Evolutionary conservation across 345 rosid species (phyloP).

Genomic region (Durio zibethinus): DNA sequence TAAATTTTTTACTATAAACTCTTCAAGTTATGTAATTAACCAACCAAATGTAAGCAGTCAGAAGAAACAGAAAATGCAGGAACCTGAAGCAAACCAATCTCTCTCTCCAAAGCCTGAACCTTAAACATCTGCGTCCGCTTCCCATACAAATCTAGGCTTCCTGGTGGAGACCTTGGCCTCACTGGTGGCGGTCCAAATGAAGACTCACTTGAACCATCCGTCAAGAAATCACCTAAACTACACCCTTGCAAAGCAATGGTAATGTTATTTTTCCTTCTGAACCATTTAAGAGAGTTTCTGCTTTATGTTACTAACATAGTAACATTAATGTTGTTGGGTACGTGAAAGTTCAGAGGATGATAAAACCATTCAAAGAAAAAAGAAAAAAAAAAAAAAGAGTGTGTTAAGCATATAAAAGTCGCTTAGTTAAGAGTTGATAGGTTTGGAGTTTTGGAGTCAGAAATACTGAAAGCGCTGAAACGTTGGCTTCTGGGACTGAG

Average conservation of each 20-base stretch:
- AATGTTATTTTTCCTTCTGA: neutral
- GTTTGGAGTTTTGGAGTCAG: neutral
- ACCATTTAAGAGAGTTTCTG: neutral
- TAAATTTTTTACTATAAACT: neutral
- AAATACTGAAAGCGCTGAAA: neutral
- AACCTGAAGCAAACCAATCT: conserved; percentile 44
- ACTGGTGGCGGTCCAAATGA: conserved; percentile 12
- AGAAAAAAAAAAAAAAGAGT: neutral
- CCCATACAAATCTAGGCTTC: conserved; percentile 39
- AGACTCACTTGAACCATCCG: conserved; percentile 24
- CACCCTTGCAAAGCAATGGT: neutral
- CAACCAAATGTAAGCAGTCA: neutral
- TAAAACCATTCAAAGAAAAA: neutral
- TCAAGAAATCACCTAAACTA: neutral
- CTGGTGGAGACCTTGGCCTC: conserved; percentile 42
- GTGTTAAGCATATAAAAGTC: neutral
- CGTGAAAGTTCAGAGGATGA: neutral
- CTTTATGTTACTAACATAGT: neutral
- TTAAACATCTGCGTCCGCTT: conserved; percentile 42
- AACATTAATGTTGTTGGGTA: neutral
- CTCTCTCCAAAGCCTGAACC: conserved; percentile 46
- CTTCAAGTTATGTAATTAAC: neutral
- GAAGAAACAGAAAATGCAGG: neutral
- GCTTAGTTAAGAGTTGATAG: neutral
- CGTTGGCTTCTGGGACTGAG: neutral